These are phyloP conservation scores for Fusarium pseudonygamai DNA, from an alignment of 2,329 filamentous ascomycete genomes.

Conservation along the genomic window DNA sequence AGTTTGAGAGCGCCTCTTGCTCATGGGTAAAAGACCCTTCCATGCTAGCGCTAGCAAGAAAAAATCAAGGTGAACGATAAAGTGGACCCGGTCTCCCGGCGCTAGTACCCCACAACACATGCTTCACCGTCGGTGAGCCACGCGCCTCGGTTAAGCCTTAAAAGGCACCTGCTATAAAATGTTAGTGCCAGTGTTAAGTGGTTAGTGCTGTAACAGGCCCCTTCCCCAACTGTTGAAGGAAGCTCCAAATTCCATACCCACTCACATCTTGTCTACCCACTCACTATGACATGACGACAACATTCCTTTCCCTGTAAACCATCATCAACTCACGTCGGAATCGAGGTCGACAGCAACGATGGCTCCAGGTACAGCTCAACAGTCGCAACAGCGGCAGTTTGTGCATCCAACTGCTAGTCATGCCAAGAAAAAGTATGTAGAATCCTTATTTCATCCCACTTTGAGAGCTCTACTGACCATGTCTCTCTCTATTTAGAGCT, in stretches of 20 bases:
- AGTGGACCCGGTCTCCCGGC: conserved; percentile 21
- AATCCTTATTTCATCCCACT: not conserved
- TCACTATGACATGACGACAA: conserved; percentile 41
- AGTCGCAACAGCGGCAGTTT: conserved; percentile 49
- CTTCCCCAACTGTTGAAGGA: conserved; percentile 43
- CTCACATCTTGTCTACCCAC: not conserved
- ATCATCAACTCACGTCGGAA: conserved; percentile 22
- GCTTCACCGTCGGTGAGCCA: conserved; percentile 29
- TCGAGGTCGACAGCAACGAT: conserved; percentile 46
- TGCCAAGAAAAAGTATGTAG: conserved; percentile 60
- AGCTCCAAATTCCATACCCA: conserved; percentile 32
- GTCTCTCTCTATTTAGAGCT: conserved; percentile 24
- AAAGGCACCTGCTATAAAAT: not conserved
- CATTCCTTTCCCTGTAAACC: conserved; percentile 37
- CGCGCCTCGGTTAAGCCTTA: conserved; percentile 3
- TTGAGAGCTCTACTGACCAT: conserved; percentile 14
- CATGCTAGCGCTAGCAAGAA: conserved; percentile 35
- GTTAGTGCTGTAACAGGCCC: not conserved
- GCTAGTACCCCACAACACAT: conserved; percentile 29
- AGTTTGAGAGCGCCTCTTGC: conserved; percentile 4
- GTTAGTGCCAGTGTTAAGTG: not conserved
- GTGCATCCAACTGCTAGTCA: conserved; percentile 61
- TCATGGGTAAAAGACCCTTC: conserved; percentile 25
- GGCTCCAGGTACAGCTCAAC: conserved; percentile 50
- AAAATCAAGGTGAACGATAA: conserved; percentile 47